Percentiles rank a stretch among this genome's conserved stretches.
Conservation (phyloP, 108 stramenopile genomes). For the Pseudonitzschia delicatissima region DNA sequence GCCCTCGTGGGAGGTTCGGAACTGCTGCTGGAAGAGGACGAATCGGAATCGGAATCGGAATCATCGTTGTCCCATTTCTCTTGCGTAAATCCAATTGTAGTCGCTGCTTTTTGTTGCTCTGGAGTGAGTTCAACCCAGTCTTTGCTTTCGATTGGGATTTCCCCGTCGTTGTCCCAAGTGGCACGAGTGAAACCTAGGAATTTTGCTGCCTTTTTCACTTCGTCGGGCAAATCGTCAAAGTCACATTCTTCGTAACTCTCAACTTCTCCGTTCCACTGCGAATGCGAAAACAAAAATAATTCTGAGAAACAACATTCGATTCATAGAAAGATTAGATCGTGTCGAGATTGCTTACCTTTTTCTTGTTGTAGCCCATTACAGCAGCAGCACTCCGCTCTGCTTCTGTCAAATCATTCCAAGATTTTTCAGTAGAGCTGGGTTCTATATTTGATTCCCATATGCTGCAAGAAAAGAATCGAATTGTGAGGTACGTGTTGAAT, state of each 20-base stretch:
- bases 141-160: conserved; percentile 12
- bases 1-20: no score
- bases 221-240: conserved; percentile 42
- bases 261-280: background rate
- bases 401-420: conserved; percentile 40
- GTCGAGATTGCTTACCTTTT: conserved; percentile 30
- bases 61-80: conserved; percentile 36
- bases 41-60: conserved; percentile 6
- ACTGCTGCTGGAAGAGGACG: background rate
- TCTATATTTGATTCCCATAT: conserved; percentile 41
- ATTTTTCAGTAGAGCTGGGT: conserved; percentile 13
- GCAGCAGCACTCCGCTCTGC: conserved; percentile 40
- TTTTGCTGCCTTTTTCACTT: conserved; percentile 41
- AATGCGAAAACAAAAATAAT: no score
- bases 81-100: conserved; percentile 39
- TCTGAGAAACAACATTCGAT: background rate
- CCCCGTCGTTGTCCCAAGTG: conserved; percentile 39
- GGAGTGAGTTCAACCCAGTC: conserved; percentile 40
- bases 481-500: background rate
- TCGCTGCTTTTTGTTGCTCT: conserved; percentile 43
- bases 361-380: conserved; percentile 42
- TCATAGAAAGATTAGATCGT: no score
- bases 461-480: background rate
- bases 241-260: conserved; percentile 30
- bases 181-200: conserved; percentile 36